Base-by-base conservation (phyloP, 345 rosid species). In the Nasturtium officinale region DNA sequence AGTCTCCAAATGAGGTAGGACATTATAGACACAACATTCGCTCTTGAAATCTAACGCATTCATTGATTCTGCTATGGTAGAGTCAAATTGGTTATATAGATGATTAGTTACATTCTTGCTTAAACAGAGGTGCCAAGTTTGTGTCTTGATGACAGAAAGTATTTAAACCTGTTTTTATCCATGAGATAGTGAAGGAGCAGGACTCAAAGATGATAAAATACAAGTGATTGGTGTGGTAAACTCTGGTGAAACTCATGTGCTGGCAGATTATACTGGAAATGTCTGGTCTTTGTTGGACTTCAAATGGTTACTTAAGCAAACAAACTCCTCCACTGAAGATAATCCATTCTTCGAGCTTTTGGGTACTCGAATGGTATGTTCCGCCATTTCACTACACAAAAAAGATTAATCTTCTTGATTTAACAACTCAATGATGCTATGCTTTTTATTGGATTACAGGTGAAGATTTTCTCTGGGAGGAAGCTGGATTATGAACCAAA, bases 1-100 rank as follows among this genome's bases (percentile, higher is more conserved):
- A 84, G 82, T 38, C 90, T 96, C 56, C 90, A 85, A 78, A 85
- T 92, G 87, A 90, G 99, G 99, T 96, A 88, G 18, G 71, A 0
- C 32, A 13, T 17, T 40, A 9, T 9, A 61, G 2, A 21, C 48
- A 21, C 48, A 51, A 38, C 33, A 16, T 12, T 42, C 10, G 30
- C 61, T 50, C 20, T 50, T 18, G 17, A 55, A 58, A 23, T 6
- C 9, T 65, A 5, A 58, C 2, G 6, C 56, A 21, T 51, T 28
- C 5, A 6, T 52, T 2, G 52, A 61, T 20, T 63, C 37, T 59
- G 35, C 12, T 6, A 30, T 60, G 40, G 28, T 67, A 9, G 0
- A 15, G 29, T 26, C 46, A 48, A 48, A 28, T 26, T 28, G n/a
- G 16, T 46, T 63, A 64, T 11, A 12, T 20, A 48, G 26, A 66